phyloP scores from a whole-genome alignment of 1,284 basidiomycete species.

The Albatrellus sp. region DNA sequence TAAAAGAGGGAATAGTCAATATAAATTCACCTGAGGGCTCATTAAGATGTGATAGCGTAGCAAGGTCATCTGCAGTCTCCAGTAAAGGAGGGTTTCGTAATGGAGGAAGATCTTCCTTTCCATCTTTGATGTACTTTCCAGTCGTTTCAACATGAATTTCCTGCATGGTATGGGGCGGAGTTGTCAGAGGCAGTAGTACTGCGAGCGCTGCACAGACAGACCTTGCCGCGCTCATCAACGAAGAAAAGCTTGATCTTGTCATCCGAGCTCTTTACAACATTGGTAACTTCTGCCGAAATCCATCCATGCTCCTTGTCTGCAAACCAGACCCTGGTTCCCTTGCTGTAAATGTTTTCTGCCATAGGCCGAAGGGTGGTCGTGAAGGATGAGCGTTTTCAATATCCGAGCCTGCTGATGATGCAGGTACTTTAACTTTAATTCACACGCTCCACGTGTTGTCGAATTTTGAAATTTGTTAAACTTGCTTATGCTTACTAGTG shows the following conservation, averaged over 20 bases:
- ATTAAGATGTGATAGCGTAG: conserved; percentile 94
- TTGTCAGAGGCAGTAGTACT: not conserved
- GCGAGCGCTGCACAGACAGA: conserved; percentile 20
- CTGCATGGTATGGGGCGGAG: conserved; percentile 24
- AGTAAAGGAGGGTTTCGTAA: conserved; percentile 93
- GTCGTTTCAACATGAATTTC: conserved; percentile 72
- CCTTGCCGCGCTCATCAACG: conserved; percentile 81
- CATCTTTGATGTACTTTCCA: conserved; percentile 63
- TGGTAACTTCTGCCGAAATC: conserved; percentile 78
- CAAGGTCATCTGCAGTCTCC: conserved; percentile 96
- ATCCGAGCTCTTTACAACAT: conserved; percentile 45
- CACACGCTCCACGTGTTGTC: conserved; percentile 1
- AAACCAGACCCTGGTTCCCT: conserved; percentile 80
- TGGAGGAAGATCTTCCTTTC: conserved; percentile 73
- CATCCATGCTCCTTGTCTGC: conserved; percentile 88
- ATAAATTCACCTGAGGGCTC: conserved; percentile 78
- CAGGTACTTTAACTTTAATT: conserved; percentile 2
- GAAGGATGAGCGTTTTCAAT: conserved; percentile 2
- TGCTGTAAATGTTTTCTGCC: conserved; percentile 81
- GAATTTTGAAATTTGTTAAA: not conserved
- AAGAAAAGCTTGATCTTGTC: conserved; percentile 71
- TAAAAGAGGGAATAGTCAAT: not conserved
- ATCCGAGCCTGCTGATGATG: not conserved
- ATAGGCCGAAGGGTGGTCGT: conserved; percentile 23
- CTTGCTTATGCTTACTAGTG: too few species aligned